Conservation (phyloP, 345 rosid genomes). For the Anastatica hierochuntica region DNA sequence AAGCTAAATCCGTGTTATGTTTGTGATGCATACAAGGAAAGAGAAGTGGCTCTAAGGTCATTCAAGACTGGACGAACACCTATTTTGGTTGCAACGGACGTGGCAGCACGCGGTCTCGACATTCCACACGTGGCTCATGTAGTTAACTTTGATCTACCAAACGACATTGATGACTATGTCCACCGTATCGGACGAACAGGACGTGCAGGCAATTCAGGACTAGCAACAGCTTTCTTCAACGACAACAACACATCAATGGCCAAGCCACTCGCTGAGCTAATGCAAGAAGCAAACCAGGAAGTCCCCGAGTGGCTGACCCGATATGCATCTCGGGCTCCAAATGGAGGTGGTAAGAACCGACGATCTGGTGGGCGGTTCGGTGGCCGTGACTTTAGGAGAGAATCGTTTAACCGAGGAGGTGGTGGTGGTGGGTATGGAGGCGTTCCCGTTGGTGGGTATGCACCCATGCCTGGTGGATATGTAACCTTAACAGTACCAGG, state of each 20-base stretch:
- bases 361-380: constrained; percentile 83
- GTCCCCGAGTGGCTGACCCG: constrained; percentile 91
- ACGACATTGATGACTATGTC: constrained; percentile 95
- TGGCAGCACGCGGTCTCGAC: constrained; percentile 78
- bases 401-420: constrained; percentile 43
- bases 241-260: constrained; percentile 74
- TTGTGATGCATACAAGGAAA: constrained; percentile 50
- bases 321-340: constrained; percentile 62
- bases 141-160: constrained; percentile 93
- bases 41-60: constrained; percentile 84
- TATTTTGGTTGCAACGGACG: constrained; percentile 92
- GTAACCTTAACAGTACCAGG: constrained; percentile 38
- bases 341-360: constrained; percentile 45
- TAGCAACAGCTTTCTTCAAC: constrained; percentile 95
- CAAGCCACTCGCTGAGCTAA: constrained; percentile 62
- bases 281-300: constrained; percentile 95
- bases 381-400: constrained; percentile 86
- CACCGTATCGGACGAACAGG: constrained; percentile 98
- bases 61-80: constrained; percentile 88
- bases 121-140: constrained; percentile 96
- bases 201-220: constrained; percentile 86
- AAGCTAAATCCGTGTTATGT: not conserved
- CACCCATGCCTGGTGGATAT: constrained; percentile 36
- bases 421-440: constrained; percentile 58
- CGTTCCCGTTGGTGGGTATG: constrained; percentile 34